Evolutionary conservation across 1,284 basidiomycete species (phyloP), one percentile per base, ranked within the genome.

Genomic region (Ustanciosporium gigantosporum): DNA sequence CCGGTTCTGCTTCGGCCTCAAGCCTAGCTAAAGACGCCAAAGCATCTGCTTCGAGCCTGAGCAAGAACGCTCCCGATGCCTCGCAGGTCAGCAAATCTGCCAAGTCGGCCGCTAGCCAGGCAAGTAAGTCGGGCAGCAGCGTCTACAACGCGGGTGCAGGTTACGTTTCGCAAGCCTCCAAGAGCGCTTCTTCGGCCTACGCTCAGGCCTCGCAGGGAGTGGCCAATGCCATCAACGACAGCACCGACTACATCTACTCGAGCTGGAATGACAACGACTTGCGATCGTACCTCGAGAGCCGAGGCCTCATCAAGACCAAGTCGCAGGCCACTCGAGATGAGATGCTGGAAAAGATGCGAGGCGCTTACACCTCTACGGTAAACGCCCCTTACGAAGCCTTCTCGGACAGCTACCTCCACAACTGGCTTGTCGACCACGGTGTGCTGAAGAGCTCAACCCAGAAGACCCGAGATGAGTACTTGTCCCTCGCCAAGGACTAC

Each of bases 201-300:
- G 66, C 61, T 32, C 68, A 73, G 31, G 71, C 71, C 31, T 59
- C 65, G 25, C 49, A 57, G 41, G 34, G 36, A 3, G 55, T 61
- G 21, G 23, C 35, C 35, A 25, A 27, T 19, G 45, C 56, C 2
- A 35, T 73, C 31, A 53, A 76, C 52, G 68, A 76, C 55, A 52
- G 60, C 39, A 66, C 64, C 41, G 74, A 77, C 64, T 77, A 75
- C 46, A 57, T 73, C 45, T 77, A 69, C 66, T 68, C 66, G n/a
- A 39, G 46, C 8, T 76, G 73, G 74, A 60, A 67, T 59, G 65
- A 58, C 44, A 64, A 68, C 37, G 52, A 74, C 25, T 62, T 76
- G 27, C 58, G 66, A 19, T 36, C 38, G 17, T 76, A 42, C 57
- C 66, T 77, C 52, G 60, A 65, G 46, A 39, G 50, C 31, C 41